A percentile compares a stretch with the other conserved stretches of the same genome.
Evolutionary conservation across 177 flowering plant genomes (phyloP).

Genomic region (Vitis hybrid): DNA sequence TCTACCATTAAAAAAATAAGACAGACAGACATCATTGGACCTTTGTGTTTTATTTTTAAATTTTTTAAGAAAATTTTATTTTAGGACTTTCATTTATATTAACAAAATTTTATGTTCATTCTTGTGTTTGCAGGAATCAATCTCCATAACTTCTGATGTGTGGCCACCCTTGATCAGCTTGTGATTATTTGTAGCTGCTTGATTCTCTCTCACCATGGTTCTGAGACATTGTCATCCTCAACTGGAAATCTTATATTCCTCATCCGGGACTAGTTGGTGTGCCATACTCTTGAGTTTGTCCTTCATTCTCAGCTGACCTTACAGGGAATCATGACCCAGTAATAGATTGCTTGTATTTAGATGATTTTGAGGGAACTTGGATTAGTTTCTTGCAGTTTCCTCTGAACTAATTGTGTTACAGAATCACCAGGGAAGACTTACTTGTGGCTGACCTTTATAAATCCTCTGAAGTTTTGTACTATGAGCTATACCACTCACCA

Average conservation of each 20-base stretch:
- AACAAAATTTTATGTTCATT: background rate
- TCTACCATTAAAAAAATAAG: too few relatives aligned
- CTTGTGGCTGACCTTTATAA: background rate
- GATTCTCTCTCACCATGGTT: background rate
- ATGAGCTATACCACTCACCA: too few relatives aligned
- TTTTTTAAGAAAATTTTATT: background rate
- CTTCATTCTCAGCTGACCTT: background rate
- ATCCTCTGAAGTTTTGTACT: background rate
- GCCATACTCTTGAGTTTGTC: background rate
- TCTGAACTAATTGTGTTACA: background rate
- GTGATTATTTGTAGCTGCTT: background rate
- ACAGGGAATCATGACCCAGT: background rate
- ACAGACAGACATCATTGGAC: too few relatives aligned
- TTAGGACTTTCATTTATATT: background rate
- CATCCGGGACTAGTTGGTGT: background rate
- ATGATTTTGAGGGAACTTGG: background rate
- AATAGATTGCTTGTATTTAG: background rate
- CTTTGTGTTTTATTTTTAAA: too few relatives aligned
- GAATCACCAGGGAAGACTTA: background rate
- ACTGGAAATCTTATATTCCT: background rate
- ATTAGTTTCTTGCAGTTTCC: background rate
- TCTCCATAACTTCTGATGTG: constrained; percentile 2
- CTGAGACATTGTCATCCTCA: background rate
- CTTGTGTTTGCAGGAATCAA: constrained; percentile 20
- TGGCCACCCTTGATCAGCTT: constrained; percentile 12